Conservation (phyloP, 306 rosid species). For the Quercus bicolor region DNA sequence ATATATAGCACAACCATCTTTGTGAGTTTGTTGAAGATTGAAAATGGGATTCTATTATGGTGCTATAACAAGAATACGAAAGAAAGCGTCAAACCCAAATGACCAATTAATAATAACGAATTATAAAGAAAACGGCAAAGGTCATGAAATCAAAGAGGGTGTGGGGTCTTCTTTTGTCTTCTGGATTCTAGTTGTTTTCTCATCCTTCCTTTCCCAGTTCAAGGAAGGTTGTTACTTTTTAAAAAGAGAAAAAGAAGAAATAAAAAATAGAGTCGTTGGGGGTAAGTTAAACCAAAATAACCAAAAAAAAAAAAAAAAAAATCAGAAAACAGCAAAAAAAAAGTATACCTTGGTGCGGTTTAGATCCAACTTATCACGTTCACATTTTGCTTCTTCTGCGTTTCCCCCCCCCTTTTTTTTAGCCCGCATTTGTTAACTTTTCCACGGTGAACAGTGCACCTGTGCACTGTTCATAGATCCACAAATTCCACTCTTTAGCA, state of each 20-base stretch:
- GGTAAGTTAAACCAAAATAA: neutral
- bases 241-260: too few species aligned
- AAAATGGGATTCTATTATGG: neutral
- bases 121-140: constrained; percentile 8
- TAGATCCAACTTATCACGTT: too few species aligned
- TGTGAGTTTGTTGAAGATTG: constrained; percentile 18
- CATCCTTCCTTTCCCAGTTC: neutral
- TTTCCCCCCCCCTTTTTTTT: too few species aligned
- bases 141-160: too few species aligned
- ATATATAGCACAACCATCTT: constrained; percentile 29
- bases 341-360: too few species aligned
- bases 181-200: neutral
- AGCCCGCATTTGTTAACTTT: too few species aligned
- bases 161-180: constrained; percentile 12
- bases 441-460: too few species aligned
- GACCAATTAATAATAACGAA: neutral
- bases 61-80: neutral
- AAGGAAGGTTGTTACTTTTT: constrained; percentile 12
- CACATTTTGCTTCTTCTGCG: too few species aligned
- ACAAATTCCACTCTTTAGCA: too few species aligned
- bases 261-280: constrained; percentile 6
- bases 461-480: too few species aligned
- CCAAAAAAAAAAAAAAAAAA: too few species aligned
- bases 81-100: neutral
- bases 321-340: too few species aligned